These are phyloP conservation scores for Nicotiana sylvestris DNA, from an alignment of 257 asterid genomes.

Conservation along the genomic window DNA sequence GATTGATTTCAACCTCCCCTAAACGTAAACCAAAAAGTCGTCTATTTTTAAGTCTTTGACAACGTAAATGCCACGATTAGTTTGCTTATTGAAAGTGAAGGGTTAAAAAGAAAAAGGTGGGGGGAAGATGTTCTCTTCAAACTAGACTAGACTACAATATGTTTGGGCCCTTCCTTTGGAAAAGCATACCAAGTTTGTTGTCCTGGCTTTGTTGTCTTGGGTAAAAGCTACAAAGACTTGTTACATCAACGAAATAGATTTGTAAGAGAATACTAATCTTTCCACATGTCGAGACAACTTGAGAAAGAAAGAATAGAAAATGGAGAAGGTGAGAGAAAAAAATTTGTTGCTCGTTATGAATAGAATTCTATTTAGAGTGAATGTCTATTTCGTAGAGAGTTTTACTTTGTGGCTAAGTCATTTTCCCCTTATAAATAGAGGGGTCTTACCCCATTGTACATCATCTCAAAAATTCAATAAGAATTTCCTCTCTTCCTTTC, in stretches of 20 bases:
- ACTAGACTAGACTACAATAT: neutral
- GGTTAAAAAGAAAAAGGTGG: neutral
- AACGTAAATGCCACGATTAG: neutral
- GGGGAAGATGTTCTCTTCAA: neutral
- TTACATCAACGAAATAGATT: neutral
- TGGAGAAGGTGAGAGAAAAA: neutral
- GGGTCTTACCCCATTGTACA: no score
- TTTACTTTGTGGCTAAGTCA: no score
- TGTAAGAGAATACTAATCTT: neutral
- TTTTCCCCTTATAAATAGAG: no score
- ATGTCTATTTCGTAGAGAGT: no score
- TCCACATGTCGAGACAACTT: neutral
- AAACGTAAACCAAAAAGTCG: neutral
- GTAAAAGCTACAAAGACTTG: neutral
- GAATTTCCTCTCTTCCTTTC: no score
- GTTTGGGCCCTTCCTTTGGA: neutral
- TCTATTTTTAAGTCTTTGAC: neutral
- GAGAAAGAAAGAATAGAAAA: neutral
- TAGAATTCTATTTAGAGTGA: no score
- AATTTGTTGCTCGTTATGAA: neutral
- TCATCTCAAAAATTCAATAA: no score
- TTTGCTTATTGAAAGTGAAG: neutral
- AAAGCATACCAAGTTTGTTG: neutral
- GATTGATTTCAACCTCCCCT: neutral
- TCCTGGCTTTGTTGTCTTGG: neutral